Evolutionary conservation across 257 asterid genomes (phyloP).

Genomic region (Gynochthodes officinalis): DNA sequence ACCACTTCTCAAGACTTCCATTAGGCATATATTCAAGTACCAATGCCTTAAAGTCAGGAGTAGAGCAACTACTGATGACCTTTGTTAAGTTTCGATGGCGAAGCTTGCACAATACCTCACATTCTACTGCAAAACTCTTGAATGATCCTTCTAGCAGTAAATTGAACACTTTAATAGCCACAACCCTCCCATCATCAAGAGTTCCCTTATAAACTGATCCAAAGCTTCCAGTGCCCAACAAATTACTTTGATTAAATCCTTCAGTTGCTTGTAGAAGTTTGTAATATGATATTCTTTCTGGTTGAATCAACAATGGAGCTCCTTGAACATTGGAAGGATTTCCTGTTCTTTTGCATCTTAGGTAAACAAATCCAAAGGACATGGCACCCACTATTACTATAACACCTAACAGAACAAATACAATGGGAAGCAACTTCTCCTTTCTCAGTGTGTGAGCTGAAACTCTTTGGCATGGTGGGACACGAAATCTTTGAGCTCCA

Average conservation of each 20-base stretch:
- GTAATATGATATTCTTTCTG: not conserved
- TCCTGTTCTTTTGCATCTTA: not conserved
- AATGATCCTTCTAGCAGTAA: not conserved
- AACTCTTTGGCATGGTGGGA: not conserved
- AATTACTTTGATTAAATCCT: not conserved
- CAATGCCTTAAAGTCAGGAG: conserved; percentile 12
- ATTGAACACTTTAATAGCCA: conserved; percentile 4
- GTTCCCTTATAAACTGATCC: conserved; percentile 1
- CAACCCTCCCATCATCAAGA: not conserved
- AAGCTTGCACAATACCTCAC: not conserved
- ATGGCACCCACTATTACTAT: not conserved
- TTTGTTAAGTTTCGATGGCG: conserved; percentile 18
- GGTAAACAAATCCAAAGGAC: not conserved
- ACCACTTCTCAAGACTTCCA: conserved; percentile 16
- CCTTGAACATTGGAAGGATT: not conserved
- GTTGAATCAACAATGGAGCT: not conserved
- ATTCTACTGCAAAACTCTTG: not conserved
- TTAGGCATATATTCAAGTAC: conserved; percentile 18
- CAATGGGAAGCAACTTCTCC: not conserved
- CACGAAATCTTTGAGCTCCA: not conserved
- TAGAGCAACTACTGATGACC: conserved; percentile 8
- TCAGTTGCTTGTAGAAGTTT: not conserved
- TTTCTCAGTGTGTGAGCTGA: not conserved
- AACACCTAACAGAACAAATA: not conserved
- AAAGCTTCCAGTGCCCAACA: not conserved